Base-by-base conservation (phyloP, 2,329 filamentous ascomycete species). In the Cercospora nicotianae region DNA sequence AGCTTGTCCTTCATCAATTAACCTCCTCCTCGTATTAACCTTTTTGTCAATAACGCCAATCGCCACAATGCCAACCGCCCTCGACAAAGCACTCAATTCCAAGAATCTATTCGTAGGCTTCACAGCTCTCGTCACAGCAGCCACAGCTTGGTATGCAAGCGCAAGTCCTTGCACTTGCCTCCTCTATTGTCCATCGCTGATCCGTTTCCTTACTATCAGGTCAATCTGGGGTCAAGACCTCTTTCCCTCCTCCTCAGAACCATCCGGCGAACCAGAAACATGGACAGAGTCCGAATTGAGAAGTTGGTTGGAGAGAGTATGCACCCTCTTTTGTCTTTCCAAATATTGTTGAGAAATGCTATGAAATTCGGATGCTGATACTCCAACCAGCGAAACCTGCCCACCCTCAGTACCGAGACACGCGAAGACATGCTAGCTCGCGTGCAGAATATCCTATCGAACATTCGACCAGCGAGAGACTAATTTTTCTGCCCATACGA, bases 211-310 rank as follows among this genome's bases (percentile, higher is more conserved):
- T 10, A 39, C 7, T 18, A 13, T 2, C 13, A 62, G 60, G 60
- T 87, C 87, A 18, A 94, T 97, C 74, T 96, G 91, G 89, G 93
- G 93, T 66, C 86, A 87, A 63, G 92, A 94, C 70, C 86, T 97
- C 75, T 96, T 97, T 75, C 94, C 94, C 53, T 30, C 53, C 13
- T n/a, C 48, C 3, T 83, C 89, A 72, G 69, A 83, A 59, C 93
- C 97, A 77, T 93, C 94, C n/a, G 91, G 93, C 68, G 88, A 90
- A 70, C 89, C 89, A 2, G 83, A 86, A 51, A 82, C 79, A 9
- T 98, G 94, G 94, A 93, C 92, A 0, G 84, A 85, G 66, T 90
- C 93, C 59, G 92, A 98, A 76, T 83, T 96, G 79, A 85, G 88
- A 69, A 84, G 89, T 75, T 98, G 94, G 93, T 83, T 98, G 61